Evolutionary conservation across 495 filamentous ascomycete genomes (phyloP).

Genomic region (Evernia prunastri): DNA sequence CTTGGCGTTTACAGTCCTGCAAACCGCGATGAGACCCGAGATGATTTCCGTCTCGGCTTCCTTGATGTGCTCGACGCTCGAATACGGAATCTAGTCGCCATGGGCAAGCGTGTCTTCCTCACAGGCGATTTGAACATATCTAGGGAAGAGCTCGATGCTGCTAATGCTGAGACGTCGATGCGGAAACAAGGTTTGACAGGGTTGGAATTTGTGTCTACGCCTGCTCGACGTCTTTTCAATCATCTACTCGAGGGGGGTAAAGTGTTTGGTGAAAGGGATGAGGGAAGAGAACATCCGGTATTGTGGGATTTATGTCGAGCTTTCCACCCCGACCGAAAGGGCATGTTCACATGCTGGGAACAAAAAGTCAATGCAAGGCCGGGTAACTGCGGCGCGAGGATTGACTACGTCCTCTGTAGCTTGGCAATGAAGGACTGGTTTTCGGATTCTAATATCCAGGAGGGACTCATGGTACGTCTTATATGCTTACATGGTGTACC

Average conservation of each 20-base stretch:
- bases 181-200: slow-evolving; percentile 59
- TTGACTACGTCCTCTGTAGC: slow-evolving; percentile 88
- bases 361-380: slow-evolving; percentile 79
- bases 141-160: slow-evolving; percentile 64
- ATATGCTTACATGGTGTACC: not conserved
- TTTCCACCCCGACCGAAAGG: slow-evolving; percentile 68
- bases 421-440: slow-evolving; percentile 80
- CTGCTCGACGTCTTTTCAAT: slow-evolving; percentile 78
- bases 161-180: slow-evolving; percentile 60
- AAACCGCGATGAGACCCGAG: slow-evolving; percentile 74
- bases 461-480: slow-evolving; percentile 66
- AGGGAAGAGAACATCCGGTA: slow-evolving; percentile 64
- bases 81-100: slow-evolving; percentile 71
- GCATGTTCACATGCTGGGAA: slow-evolving; percentile 98
- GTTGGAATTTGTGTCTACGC: slow-evolving; percentile 65
- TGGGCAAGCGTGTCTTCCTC: slow-evolving; percentile 76
- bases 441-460: slow-evolving; percentile 82
- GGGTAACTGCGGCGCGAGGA: slow-evolving; percentile 83
- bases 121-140: slow-evolving; percentile 90
- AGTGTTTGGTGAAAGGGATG: slow-evolving; percentile 63
- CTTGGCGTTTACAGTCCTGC: slow-evolving; percentile 89
- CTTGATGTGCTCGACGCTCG: slow-evolving; percentile 72
- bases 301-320: slow-evolving; percentile 81
- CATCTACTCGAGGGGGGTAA: slow-evolving; percentile 68
- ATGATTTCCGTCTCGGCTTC: slow-evolving; percentile 76